Evolutionary conservation across 2,329 filamentous ascomycete genomes (phyloP).

Genomic region (Diaporthe aspalathi): DNA sequence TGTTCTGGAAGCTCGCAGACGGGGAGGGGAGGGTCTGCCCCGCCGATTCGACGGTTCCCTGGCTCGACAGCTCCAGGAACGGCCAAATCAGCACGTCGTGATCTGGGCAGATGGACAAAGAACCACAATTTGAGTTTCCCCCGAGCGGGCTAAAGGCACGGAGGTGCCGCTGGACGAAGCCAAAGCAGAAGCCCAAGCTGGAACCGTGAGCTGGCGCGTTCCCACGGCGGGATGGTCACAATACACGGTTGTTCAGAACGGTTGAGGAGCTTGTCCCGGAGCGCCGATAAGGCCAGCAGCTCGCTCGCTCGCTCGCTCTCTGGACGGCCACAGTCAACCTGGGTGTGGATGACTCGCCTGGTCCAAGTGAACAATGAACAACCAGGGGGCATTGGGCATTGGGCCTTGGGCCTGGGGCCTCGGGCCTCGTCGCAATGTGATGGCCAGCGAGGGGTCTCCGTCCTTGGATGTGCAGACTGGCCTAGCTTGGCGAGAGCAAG

Average conservation of each 20-base stretch:
- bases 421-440: too few species aligned
- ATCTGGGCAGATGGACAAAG: conserved; percentile 28
- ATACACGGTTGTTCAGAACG: not conserved
- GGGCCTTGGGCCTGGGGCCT: not conserved
- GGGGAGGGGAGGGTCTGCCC: conserved; percentile 16
- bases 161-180: conserved; percentile 25
- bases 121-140: conserved; percentile 28
- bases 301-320: too few species aligned
- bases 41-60: conserved; percentile 21
- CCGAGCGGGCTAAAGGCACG: conserved; percentile 19
- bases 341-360: conserved; percentile 22
- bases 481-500: not conserved
- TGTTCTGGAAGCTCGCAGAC: conserved; percentile 27
- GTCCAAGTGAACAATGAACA: not conserved
- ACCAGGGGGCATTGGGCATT: not conserved
- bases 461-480: too few species aligned
- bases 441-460: too few species aligned
- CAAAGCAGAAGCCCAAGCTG: conserved; percentile 25
- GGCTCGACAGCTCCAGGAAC: not conserved
- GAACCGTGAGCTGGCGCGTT: conserved; percentile 26
- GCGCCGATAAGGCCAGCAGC: conserved; percentile 16
- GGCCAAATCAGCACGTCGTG: conserved; percentile 11
- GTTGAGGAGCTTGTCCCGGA: not conserved
- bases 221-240: conserved; percentile 26
- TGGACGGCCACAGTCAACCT: conserved; percentile 33